Conservation (phyloP, 2,329 filamentous ascomycete genomes). For the Exserohilum turcica region DNA sequence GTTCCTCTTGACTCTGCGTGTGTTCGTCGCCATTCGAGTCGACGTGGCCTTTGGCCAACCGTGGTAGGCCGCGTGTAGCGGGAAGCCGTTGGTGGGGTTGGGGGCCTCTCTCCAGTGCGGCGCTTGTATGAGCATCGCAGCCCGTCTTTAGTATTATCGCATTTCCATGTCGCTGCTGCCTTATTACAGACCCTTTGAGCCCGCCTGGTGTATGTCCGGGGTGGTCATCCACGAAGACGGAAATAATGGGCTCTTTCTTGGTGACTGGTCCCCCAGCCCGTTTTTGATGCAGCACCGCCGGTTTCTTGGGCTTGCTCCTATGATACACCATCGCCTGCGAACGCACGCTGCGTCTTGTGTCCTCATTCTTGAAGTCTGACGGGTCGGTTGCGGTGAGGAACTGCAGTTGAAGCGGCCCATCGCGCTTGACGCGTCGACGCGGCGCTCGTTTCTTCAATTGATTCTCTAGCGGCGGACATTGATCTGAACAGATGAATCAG, state of each 20-base stretch:
- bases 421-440: conserved; percentile 26
- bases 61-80: background rate
- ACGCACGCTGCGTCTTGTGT: conserved; percentile 36
- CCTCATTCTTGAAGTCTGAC: conserved; percentile 38
- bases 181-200: background rate
- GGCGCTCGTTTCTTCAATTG: conserved; percentile 13
- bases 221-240: background rate
- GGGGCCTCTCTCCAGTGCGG: background rate
- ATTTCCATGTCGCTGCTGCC: background rate
- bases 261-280: background rate
- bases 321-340: conserved; percentile 44
- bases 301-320: conserved; percentile 23
- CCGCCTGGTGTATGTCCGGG: background rate
- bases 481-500: background rate
- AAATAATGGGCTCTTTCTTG: background rate
- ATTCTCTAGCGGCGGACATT: background rate
- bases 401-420: conserved; percentile 36
- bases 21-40: background rate
- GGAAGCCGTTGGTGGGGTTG: background rate
- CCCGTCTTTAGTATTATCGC: background rate
- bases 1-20: conserved; percentile 14
- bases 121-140: background rate
- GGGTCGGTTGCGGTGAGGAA: conserved; percentile 41
- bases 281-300: background rate
- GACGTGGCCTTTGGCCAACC: background rate